phyloP scores from a whole-genome alignment of 1,284 basidiomycete species.

The Pholiota adiposa region DNA sequence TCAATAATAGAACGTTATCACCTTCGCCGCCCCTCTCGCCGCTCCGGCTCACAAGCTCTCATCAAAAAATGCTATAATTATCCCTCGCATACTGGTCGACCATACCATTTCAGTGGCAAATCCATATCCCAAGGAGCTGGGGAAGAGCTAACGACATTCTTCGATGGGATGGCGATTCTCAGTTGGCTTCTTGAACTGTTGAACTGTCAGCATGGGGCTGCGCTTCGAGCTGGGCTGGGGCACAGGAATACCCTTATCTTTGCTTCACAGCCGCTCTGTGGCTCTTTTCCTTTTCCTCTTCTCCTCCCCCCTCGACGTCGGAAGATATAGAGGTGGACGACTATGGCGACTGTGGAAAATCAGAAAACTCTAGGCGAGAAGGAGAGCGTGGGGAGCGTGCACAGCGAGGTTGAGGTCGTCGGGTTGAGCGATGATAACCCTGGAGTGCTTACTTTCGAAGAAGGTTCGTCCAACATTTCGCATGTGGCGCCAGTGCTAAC shows the following conservation, averaged over 20 bases:
- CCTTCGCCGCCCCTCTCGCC: background rate
- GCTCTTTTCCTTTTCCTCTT: background rate
- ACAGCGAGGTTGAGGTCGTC: background rate
- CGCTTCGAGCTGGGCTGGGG: background rate
- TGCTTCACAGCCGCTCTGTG: background rate
- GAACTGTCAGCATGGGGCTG: background rate
- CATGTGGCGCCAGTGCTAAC: background rate
- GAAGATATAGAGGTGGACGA: background rate
- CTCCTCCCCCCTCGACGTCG: background rate
- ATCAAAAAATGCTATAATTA: background rate
- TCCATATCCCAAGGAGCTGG: background rate
- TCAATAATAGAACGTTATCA: too few species aligned
- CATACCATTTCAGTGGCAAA: background rate
- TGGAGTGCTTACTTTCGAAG: conserved; percentile 22
- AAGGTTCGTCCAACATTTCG: conserved; percentile 17
- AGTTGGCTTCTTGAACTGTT: background rate
- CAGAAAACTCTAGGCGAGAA: conserved; percentile 5
- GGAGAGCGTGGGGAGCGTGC: background rate
- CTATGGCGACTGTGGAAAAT: background rate
- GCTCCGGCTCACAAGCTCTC: background rate
- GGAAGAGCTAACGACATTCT: background rate
- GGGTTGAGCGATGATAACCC: conserved; percentile 15
- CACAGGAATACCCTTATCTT: too few species aligned
- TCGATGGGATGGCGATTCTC: background rate
- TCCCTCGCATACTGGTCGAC: background rate